Percentiles rank a stretch among this genome's conserved stretches.
phyloP scores from a whole-genome alignment of 768 basidiomycete genomes.

The Amanita polypyramis region DNA sequence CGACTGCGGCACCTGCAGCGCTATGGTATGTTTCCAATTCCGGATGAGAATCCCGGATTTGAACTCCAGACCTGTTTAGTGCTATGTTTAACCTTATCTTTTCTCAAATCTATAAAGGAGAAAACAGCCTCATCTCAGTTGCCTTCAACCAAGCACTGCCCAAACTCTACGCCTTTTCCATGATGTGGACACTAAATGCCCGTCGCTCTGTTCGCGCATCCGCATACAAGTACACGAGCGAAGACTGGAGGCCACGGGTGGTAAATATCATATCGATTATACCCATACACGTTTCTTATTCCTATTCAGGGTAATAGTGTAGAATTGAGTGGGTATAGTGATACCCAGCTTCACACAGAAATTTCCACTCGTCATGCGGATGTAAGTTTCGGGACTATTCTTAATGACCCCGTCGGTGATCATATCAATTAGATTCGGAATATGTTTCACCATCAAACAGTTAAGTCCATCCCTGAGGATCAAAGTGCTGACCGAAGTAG shows the following conservation, averaged over 20 bases:
- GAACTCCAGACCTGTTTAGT: conserved; percentile 10
- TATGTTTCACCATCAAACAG: not conserved
- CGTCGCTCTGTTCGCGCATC: conserved; percentile 15
- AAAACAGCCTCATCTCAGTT: conserved; percentile 16
- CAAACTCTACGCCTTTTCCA: conserved; percentile 24
- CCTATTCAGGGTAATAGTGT: conserved; percentile 9
- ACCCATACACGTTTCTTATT: not conserved
- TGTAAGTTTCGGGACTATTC: conserved; percentile 10
- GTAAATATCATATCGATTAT: conserved; percentile 3
- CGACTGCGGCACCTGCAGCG: conserved; percentile 22
- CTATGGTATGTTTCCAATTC: conserved; percentile 16
- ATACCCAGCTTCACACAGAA: conserved; percentile 15
- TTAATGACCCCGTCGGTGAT: not conserved
- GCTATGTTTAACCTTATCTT: conserved; percentile 25
- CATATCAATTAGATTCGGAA: not conserved
- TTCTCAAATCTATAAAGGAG: conserved; percentile 18
- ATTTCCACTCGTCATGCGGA: conserved; percentile 17
- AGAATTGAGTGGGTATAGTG: conserved; percentile 11
- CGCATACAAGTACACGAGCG: conserved; percentile 9
- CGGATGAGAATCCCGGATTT: not conserved
- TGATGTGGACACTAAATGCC: conserved; percentile 28
- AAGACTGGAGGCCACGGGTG: conserved; percentile 1
- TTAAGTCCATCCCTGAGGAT: not conserved
- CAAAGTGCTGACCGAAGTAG: not conserved
- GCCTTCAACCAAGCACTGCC: conserved; percentile 22